A percentile compares a stretch with the other conserved stretches of the same genome.
Evolutionary conservation across 495 filamentous ascomycete genomes (phyloP).

Genomic region (Gamarada debralockiae): DNA sequence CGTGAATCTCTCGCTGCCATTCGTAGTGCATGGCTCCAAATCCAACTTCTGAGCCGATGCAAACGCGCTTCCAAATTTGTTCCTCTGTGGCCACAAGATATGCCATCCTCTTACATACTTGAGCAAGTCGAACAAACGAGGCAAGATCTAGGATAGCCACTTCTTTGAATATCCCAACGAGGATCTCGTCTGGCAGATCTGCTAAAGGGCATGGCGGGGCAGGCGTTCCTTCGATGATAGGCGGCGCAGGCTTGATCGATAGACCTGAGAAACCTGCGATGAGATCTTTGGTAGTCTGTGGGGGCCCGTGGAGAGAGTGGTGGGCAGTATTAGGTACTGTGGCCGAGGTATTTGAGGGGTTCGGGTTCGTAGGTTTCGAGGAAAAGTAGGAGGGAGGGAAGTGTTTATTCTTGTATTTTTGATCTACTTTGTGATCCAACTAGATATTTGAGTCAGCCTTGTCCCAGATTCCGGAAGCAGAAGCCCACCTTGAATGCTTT

Average conservation of each 20-base stretch:
- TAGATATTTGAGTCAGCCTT: conserved; percentile 32
- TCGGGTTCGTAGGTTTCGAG: conserved; percentile 48
- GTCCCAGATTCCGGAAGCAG: not conserved
- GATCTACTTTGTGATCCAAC: conserved; percentile 81
- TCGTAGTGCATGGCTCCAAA: conserved; percentile 83
- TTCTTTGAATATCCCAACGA: conserved; percentile 67
- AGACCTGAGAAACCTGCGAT: conserved; percentile 69
- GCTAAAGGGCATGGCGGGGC: conserved; percentile 75
- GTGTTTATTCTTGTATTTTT: conserved; percentile 84
- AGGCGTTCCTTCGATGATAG: conserved; percentile 58
- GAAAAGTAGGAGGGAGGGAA: conserved; percentile 55
- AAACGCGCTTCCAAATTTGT: conserved; percentile 81
- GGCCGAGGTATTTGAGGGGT: conserved; percentile 49
- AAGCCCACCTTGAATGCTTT: conserved; percentile 74
- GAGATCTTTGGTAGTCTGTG: conserved; percentile 57
- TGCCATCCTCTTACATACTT: conserved; percentile 83
- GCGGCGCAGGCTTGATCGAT: conserved; percentile 52
- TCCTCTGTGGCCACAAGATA: conserved; percentile 84
- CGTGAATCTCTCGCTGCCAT: conserved; percentile 61
- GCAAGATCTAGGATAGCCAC: conserved; percentile 75
- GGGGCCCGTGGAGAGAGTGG: conserved; percentile 52
- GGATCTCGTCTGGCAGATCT: conserved; percentile 73
- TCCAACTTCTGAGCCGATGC: conserved; percentile 64
- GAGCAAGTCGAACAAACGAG: conserved; percentile 70
- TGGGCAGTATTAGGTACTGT: conserved; percentile 53